Evolutionary conservation across 208 protist genomes (phyloP).

Genomic region (Leptomonas pyrrhocoris): DNA sequence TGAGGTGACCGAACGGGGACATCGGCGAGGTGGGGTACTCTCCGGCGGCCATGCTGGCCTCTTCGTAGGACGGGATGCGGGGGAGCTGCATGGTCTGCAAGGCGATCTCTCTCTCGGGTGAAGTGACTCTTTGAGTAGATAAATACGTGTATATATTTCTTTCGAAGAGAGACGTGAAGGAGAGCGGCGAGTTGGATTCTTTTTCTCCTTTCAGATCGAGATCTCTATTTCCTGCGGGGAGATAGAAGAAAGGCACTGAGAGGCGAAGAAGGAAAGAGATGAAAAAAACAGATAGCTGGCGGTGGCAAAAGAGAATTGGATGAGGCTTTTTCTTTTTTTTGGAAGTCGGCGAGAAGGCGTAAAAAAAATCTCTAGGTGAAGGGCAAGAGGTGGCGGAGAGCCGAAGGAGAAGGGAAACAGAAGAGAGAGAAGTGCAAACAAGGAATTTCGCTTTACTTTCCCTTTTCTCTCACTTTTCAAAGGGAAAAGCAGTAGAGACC

Average conservation of each 20-base stretch:
- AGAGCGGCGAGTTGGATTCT: background rate
- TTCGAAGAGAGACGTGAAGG: background rate
- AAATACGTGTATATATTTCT: too few relatives aligned
- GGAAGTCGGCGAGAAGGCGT: background rate
- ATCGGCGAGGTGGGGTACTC: slow-evolving; percentile 29
- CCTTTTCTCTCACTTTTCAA: too few relatives aligned
- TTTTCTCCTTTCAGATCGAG: background rate
- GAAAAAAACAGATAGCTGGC: slow-evolving; percentile 24
- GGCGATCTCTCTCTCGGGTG: background rate
- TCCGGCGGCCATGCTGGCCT: slow-evolving; percentile 33
- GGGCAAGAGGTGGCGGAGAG: background rate
- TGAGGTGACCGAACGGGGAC: slow-evolving; percentile 24
- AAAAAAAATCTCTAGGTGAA: too few relatives aligned
- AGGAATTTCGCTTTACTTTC: too few relatives aligned
- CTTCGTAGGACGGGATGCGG: slow-evolving; percentile 42
- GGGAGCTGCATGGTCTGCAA: slow-evolving; percentile 27
- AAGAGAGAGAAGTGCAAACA: too few relatives aligned
- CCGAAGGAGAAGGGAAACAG: slow-evolving; percentile 9
- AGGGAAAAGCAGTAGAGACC: too few relatives aligned
- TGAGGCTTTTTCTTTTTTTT: background rate
- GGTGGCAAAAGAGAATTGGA: too few relatives aligned
- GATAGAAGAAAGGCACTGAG: background rate
- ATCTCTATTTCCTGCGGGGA: background rate
- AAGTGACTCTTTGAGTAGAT: background rate
- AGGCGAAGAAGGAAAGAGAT: background rate